A percentile compares a stretch with the other conserved stretches of the same genome.
These are phyloP conservation scores for Ascochyta rabiei DNA, from an alignment of 2,329 filamentous ascomycete genomes.

Conservation along the genomic window DNA sequence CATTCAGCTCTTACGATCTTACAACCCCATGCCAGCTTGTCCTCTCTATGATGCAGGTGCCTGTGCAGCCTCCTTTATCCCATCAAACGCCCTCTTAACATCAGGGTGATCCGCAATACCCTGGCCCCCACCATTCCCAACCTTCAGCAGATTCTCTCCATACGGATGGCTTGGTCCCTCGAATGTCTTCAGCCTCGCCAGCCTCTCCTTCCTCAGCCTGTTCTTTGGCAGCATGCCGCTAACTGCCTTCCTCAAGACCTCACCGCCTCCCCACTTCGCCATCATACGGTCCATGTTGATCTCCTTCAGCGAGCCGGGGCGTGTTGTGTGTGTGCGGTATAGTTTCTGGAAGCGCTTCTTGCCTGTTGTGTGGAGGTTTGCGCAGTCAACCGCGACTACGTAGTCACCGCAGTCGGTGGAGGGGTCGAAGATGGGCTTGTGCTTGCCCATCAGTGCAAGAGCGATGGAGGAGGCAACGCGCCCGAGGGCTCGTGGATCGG, in stretches of 20 bases:
- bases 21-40: background rate
- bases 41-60: constrained; percentile 27
- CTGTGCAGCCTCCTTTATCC: constrained; percentile 22
- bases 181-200: constrained; percentile 92
- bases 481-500: constrained; percentile 77
- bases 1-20: background rate
- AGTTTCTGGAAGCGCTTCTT: constrained; percentile 92
- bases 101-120: constrained; percentile 44
- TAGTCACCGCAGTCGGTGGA: constrained; percentile 99
- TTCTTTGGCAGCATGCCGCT: constrained; percentile 99
- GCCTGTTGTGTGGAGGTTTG: constrained; percentile 84
- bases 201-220: constrained; percentile 80
- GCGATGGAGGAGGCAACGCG: constrained; percentile 89
- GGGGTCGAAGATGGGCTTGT: constrained; percentile 97
- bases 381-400: constrained; percentile 90
- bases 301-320: constrained; percentile 82
- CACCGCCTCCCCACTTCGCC: constrained; percentile 89
- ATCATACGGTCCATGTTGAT: constrained; percentile 97
- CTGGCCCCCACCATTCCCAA: constrained; percentile 54
- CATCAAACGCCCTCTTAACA: constrained; percentile 47
- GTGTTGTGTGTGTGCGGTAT: constrained; percentile 93
- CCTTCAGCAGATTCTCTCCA: constrained; percentile 81
- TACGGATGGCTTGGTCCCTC: constrained; percentile 94
- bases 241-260: constrained; percentile 89
- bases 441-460: constrained; percentile 91